These are phyloP conservation scores for Neurospora sp. DNA, from an alignment of 495 filamentous ascomycete genomes.

Conservation along the genomic window DNA sequence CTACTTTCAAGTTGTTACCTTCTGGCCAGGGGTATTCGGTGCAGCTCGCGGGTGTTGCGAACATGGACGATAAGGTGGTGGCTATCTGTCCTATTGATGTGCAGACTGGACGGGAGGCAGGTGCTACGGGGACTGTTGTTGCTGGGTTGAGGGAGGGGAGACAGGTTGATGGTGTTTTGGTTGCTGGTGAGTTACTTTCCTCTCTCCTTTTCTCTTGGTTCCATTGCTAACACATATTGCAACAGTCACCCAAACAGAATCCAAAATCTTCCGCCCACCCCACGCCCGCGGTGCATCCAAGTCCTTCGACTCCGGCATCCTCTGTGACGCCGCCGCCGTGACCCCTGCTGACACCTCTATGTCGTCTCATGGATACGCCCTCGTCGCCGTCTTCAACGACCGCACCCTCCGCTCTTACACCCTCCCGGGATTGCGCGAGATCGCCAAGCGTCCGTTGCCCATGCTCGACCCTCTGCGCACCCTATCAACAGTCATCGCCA, in stretches of 20 bases:
- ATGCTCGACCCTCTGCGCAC: slow-evolving; percentile 67
- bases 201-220: not conserved
- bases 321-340: slow-evolving; percentile 70
- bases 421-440: slow-evolving; percentile 76
- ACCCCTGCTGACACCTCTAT: slow-evolving; percentile 63
- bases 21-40: slow-evolving; percentile 62
- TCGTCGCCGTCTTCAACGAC: slow-evolving; percentile 77
- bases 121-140: slow-evolving; percentile 63
- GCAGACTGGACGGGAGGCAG: slow-evolving; percentile 63
- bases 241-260: slow-evolving; percentile 60
- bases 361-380: slow-evolving; percentile 60
- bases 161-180: slow-evolving; percentile 59
- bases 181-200: slow-evolving; percentile 34
- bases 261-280: slow-evolving; percentile 77
- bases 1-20: slow-evolving; percentile 85
- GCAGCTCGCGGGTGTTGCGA: slow-evolving; percentile 53
- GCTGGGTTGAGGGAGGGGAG: slow-evolving; percentile 58
- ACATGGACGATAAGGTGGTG: slow-evolving; percentile 63
- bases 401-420: slow-evolving; percentile 69
- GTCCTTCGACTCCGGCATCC: slow-evolving; percentile 61
- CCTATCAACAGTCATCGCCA: slow-evolving; percentile 54
- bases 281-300: slow-evolving; percentile 79
- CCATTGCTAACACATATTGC: not conserved
- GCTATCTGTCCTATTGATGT: slow-evolving; percentile 67
- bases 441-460: slow-evolving; percentile 53